These are phyloP conservation scores for Phylloboletellus chloephorus DNA, from an alignment of 1,284 basidiomycete genomes.

Conservation along the genomic window DNA sequence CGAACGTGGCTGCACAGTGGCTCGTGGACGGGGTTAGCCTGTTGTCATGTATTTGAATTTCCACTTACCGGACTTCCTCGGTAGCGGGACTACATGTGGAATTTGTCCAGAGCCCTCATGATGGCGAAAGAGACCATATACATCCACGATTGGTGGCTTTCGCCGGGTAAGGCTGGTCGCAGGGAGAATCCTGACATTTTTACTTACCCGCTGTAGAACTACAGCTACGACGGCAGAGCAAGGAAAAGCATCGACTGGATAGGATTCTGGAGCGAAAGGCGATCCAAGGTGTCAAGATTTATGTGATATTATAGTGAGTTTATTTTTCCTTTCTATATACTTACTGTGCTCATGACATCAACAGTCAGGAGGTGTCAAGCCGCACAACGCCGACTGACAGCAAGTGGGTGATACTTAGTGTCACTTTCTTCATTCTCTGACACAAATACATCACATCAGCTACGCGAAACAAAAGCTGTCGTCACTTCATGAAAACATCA, in stretches of 20 bases:
- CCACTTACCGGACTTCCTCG: neutral
- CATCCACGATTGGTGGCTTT: constrained; percentile 96
- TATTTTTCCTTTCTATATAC: neutral
- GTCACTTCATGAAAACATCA: constrained; percentile 86
- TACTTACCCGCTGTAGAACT: constrained; percentile 50
- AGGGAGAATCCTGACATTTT: constrained; percentile 1
- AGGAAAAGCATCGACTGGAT: constrained; percentile 88
- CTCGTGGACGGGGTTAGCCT: constrained; percentile 89
- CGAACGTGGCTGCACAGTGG: constrained; percentile 96
- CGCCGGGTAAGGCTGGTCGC: constrained; percentile 51
- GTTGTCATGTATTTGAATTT: neutral
- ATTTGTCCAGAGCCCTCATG: constrained; percentile 88
- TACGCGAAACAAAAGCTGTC: constrained; percentile 91
- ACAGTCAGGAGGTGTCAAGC: constrained; percentile 94
- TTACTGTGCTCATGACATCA: constrained; percentile 5
- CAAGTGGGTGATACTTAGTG: constrained; percentile 49
- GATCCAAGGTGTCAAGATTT: constrained; percentile 93
- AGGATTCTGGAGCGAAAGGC: constrained; percentile 88
- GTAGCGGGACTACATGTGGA: constrained; percentile 95
- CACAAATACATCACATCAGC: constrained; percentile 36
- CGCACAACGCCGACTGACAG: constrained; percentile 91
- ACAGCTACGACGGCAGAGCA: constrained; percentile 76
- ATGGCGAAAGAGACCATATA: constrained; percentile 88
- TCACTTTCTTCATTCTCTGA: constrained; percentile 9
- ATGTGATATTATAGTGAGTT: constrained; percentile 89